A percentile compares a stretch with the other conserved stretches of the same genome.
phyloP scores from a whole-genome alignment of 495 filamentous ascomycete species.

The Penicillium ochrochloron region DNA sequence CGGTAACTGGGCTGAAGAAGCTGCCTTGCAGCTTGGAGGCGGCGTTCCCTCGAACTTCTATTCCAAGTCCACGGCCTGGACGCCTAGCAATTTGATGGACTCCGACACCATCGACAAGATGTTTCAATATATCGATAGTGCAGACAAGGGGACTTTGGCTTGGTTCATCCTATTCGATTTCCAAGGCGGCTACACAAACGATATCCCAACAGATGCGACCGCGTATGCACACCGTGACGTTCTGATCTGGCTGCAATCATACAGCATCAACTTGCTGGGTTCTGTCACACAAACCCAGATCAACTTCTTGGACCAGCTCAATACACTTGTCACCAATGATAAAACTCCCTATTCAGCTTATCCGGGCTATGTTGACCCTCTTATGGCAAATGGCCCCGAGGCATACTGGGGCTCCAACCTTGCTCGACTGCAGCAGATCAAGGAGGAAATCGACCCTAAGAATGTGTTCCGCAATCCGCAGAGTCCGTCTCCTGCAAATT shows the following conservation, averaged over 20 bases:
- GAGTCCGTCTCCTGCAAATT: conserved; percentile 28
- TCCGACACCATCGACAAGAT: conserved; percentile 41
- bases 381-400: conserved; percentile 41
- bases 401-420: conserved; percentile 59
- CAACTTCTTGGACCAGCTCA: conserved; percentile 44
- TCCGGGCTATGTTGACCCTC: conserved; percentile 68
- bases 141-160: conserved; percentile 49
- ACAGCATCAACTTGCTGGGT: conserved; percentile 49
- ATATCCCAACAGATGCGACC: conserved; percentile 39
- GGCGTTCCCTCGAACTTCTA: conserved; percentile 45
- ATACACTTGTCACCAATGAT: conserved; percentile 37
- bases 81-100: conserved; percentile 42
- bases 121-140: conserved; percentile 46
- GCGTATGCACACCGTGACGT: conserved; percentile 45
- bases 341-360: conserved; percentile 50
- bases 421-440: conserved; percentile 50
- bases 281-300: conserved; percentile 39
- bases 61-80: conserved; percentile 51
- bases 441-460: conserved; percentile 56
- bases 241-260: conserved; percentile 46
- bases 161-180: conserved; percentile 50
- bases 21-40: conserved; percentile 31
- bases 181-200: conserved; percentile 42
- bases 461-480: conserved; percentile 63
- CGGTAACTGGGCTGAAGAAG: conserved; percentile 53